Evolutionary conservation across 1,139 yeast species (phyloP), one percentile per base, ranked within the genome.

Genomic region (Suhomyces bribrorum): DNA sequence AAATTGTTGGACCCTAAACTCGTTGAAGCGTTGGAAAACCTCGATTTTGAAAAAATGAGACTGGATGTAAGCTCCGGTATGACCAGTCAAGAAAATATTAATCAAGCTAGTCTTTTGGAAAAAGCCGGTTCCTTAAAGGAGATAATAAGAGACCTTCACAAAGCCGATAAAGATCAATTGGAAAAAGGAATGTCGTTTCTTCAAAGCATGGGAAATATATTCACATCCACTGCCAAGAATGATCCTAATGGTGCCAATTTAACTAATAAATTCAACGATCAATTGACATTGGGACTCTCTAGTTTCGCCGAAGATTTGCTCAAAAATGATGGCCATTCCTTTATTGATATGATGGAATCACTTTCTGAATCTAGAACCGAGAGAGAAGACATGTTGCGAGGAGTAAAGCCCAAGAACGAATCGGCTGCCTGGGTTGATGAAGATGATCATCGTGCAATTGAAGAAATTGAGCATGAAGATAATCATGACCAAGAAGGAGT

Each of bases 281-380:
- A 54, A 38, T 47, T 62, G 30, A 50, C 63, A 5, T 54, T 59
- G 39, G 75, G 75, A 3, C 55, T 81, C 16, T 69, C 81, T 36
- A 75, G 78, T 11, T 84, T 86, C 36, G 92, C 94, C 0, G 94
- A 86, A 48, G 95, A 86, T 54, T 61, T 87, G 23, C 66, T 86
- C 41, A 79, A 78, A 46, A 83, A 84, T 54, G 88, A 84, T 48
- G 95, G 95, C 20, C 75, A 75, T 49, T 75, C 80, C 38, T 86
- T 86, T 51, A 75, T 87, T 29, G 83, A 81, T 46, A 80, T 85
- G 79, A 81, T 87, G 81, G 95, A 85, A 54, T 73, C 79, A 38
- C 66, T 85, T 26, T 84, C 86, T 6, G 79, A 77, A 45, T 68
- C 79, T n/a, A 64, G 82, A 29, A 66, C 69, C 50, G 76, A 70